phyloP scores from a whole-genome alignment of 495 filamentous ascomycete genomes.

The Neurospora sp. region DNA sequence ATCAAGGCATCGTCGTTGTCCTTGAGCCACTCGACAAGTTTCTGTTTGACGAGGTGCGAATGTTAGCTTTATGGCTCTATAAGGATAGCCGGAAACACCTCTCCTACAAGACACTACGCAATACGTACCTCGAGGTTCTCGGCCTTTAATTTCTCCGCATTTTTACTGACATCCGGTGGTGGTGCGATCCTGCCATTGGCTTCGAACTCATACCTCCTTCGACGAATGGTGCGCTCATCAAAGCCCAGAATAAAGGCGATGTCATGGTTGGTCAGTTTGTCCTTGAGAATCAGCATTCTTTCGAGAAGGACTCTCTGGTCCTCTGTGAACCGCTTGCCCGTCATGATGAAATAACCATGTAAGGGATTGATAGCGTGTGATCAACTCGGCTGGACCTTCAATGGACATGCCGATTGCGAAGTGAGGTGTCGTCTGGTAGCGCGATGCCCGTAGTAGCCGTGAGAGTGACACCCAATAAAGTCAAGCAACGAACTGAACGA shows the following conservation, averaged over 20 bases:
- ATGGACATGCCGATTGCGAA: neutral
- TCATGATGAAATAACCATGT: conserved; percentile 9
- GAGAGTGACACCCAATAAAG: neutral
- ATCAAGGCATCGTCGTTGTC: conserved; percentile 17
- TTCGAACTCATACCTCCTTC: conserved; percentile 14
- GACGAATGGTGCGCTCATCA: conserved; percentile 17
- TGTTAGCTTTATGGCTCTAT: neutral
- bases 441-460: neutral
- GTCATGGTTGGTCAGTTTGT: conserved; percentile 19
- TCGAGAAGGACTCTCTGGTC: conserved; percentile 12
- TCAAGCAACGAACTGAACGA: neutral
- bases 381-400: neutral
- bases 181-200: conserved; percentile 13
- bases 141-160: conserved; percentile 21
- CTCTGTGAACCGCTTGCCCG: conserved; percentile 15
- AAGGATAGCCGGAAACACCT: neutral
- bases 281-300: conserved; percentile 11
- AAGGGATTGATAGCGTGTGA: neutral
- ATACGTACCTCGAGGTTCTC: conserved; percentile 15
- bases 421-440: neutral
- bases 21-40: conserved; percentile 19
- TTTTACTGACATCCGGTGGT: conserved; percentile 19
- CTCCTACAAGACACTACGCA: neutral
- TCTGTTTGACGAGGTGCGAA: conserved; percentile 5
- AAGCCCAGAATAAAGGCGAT: conserved; percentile 14